phyloP scores from a whole-genome alignment of 2,329 filamentous ascomycete genomes.

The Penicillium sp. region DNA sequence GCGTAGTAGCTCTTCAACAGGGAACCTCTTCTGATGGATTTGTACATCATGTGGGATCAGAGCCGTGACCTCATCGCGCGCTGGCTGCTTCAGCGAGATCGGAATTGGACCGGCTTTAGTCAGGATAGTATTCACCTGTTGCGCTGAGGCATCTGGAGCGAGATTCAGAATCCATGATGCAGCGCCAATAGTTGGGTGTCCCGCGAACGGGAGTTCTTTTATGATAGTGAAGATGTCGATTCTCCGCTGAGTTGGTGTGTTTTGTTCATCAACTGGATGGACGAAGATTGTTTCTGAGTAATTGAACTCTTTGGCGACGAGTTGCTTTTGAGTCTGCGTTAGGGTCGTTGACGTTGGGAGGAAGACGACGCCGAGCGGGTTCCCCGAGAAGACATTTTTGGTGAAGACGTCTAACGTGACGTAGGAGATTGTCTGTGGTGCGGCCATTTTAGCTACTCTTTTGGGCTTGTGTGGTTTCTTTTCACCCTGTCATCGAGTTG shows the following conservation, averaged over 20 bases:
- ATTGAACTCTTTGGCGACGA: conserved; percentile 55
- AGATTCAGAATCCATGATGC: conserved; percentile 43
- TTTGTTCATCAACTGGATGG: conserved; percentile 26
- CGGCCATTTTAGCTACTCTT: background rate
- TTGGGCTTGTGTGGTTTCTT: background rate
- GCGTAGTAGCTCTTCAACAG: conserved; percentile 21
- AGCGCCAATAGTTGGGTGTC: conserved; percentile 57
- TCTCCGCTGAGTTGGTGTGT: conserved; percentile 16
- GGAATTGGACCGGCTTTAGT: conserved; percentile 58
- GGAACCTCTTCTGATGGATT: conserved; percentile 28
- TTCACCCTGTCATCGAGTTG: background rate
- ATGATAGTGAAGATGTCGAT: conserved; percentile 54
- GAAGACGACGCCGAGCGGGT: conserved; percentile 55
- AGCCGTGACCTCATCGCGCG: conserved; percentile 13
- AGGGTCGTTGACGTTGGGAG: conserved; percentile 34
- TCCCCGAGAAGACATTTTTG: conserved; percentile 42
- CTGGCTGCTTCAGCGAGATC: conserved; percentile 28
- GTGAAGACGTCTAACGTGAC: conserved; percentile 43
- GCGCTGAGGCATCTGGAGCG: conserved; percentile 17
- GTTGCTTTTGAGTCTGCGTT: conserved; percentile 50
- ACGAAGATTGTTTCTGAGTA: conserved; percentile 57
- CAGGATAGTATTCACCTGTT: conserved; percentile 35
- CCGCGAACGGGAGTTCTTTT: conserved; percentile 54
- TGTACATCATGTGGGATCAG: conserved; percentile 35
- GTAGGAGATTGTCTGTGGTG: conserved; percentile 5